Conservation (phyloP, 257 asterid genomes). For the Lycium barbarum region DNA sequence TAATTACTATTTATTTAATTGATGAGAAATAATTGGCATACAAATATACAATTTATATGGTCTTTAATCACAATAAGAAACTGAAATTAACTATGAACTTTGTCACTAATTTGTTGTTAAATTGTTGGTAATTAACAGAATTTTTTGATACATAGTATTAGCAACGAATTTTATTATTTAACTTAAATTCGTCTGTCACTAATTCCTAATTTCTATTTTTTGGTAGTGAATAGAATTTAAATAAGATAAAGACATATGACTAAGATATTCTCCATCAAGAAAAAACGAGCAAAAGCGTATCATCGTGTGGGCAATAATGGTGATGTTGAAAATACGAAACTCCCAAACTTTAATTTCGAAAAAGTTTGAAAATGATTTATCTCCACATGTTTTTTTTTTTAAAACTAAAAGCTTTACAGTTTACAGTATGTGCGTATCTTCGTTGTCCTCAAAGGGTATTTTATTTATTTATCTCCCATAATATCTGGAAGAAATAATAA, state of each 20-base stretch:
- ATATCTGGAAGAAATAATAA: not conserved
- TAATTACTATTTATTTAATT: no score
- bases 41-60: no score
- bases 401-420: not conserved
- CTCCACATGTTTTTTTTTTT: constrained; percentile 11
- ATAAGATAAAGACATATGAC: not conserved
- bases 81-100: no score
- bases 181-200: no score
- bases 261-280: not conserved
- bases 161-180: no score
- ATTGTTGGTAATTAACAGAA: no score
- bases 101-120: no score
- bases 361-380: not conserved
- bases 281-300: not conserved
- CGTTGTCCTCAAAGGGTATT: not conserved
- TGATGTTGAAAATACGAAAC: not conserved
- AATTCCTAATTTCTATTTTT: no score
- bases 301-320: not conserved
- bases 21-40: no score
- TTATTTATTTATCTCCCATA: not conserved
- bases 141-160: no score
- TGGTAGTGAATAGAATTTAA: not conserved
- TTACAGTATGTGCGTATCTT: not conserved
- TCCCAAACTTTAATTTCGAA: not conserved
- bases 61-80: no score